phyloP scores from a whole-genome alignment of 768 basidiomycete genomes.

The Xerocomellus intermedius region DNA sequence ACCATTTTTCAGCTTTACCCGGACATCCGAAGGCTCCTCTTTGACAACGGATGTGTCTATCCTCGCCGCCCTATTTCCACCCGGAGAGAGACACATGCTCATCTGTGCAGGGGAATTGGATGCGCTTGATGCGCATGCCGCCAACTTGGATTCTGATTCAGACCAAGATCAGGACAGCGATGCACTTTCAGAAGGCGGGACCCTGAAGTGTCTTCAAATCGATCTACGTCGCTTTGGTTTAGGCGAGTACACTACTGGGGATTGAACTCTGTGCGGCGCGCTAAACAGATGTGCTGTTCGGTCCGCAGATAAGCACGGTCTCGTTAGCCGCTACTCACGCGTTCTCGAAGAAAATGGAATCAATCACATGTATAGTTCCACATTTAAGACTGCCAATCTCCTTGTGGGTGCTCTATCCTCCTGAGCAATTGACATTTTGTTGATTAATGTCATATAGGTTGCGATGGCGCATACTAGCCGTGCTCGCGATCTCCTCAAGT shows the following conservation, averaged over 20 bases:
- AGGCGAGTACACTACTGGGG: constrained; percentile 40
- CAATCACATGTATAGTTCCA: constrained; percentile 83
- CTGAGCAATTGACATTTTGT: not conserved
- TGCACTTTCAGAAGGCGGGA: constrained; percentile 34
- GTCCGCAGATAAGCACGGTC: constrained; percentile 65
- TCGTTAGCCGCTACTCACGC: constrained; percentile 74
- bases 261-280: not conserved
- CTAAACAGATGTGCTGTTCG: constrained; percentile 2
- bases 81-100: constrained; percentile 70
- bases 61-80: constrained; percentile 68
- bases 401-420: constrained; percentile 44
- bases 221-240: constrained; percentile 71
- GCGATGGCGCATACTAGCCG: constrained; percentile 55
- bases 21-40: constrained; percentile 74
- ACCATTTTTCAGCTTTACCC: constrained; percentile 80
- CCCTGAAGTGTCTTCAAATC: constrained; percentile 70
- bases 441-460: constrained; percentile 38
- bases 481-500: constrained; percentile 56
- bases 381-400: constrained; percentile 80
- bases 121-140: constrained; percentile 43
- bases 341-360: constrained; percentile 71
- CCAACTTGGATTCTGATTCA: constrained; percentile 33
- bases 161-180: constrained; percentile 40
- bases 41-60: constrained; percentile 68
- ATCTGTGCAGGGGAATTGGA: constrained; percentile 72